Base-by-base conservation (phyloP, 2,329 filamentous ascomycete genomes). In the Aspergillus hortae region DNA sequence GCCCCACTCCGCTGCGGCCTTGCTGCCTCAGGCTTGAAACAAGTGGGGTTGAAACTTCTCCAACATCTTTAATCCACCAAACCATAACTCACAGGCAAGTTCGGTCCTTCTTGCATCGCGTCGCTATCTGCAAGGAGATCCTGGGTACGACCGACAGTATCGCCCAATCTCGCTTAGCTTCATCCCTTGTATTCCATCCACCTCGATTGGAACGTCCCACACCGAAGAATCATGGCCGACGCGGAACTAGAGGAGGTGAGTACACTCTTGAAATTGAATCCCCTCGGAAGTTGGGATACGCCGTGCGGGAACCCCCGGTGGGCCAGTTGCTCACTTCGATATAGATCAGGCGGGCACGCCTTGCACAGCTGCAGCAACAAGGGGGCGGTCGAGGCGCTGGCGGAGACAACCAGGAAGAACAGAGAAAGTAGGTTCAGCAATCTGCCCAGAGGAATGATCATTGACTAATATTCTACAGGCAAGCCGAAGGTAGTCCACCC, bases 331-430 rank as follows among this genome's bases (percentile, higher is more conserved):
- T 59, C 30, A 61, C 10, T 48, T 23, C 42, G 38, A 44, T 49
- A 43, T 66, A 96, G 88, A 96, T 97, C 69, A 82, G 92, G 69
- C 88, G 90, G 73, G 92, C 92, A 65, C 90, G 94, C 57, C 86
- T 96, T 49, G 89, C 92, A 74, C 92, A 99, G 77, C 87, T 97
- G 61, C 94, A 95, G 74, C 94, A 95, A 74, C 82, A 91, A 63
- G 80, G 84, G 54, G 80, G 78, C 52, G 74, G 55, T 48, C 73
- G 74, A 44, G 74, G 77, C 55, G 74, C 75, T 53, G 72, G 72
- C 38, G 73, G 74, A 54, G 77, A 78, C 48, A 75, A 77, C 56
- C 77, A 82, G 54, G 82, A 89, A 57, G 84, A 89, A 51, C 79
- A 89, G 66, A 81, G 81, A 71, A 80, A 83, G 85, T 86, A 68